These are phyloP conservation scores for Penicillium sp. DNA, from an alignment of 2,329 filamentous ascomycete species.

Conservation along the genomic window DNA sequence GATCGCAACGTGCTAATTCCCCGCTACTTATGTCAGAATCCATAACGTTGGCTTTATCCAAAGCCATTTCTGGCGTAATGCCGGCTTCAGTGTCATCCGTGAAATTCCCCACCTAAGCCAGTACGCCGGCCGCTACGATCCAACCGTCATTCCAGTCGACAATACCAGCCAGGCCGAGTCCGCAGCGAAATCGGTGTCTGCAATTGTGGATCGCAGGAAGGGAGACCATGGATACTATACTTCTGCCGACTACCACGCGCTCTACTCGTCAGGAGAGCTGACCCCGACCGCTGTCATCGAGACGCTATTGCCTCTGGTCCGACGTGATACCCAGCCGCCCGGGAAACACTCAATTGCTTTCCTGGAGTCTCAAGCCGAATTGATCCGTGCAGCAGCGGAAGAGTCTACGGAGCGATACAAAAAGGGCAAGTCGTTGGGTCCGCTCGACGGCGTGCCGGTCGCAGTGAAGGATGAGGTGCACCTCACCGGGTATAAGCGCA, in stretches of 20 bases:
- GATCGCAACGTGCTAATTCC: slow-evolving; percentile 2
- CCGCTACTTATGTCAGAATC: slow-evolving; percentile 43
- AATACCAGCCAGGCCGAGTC: slow-evolving; percentile 14
- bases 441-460: slow-evolving; percentile 78
- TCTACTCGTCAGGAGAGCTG: slow-evolving; percentile 66
- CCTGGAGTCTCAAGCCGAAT: slow-evolving; percentile 62
- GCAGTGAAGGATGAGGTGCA: slow-evolving; percentile 80
- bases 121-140: slow-evolving; percentile 54
- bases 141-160: slow-evolving; percentile 52
- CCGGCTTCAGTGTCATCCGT: slow-evolving; percentile 60
- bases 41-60: slow-evolving; percentile 60
- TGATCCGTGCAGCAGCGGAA: slow-evolving; percentile 64
- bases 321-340: slow-evolving; percentile 52
- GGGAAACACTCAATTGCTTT: slow-evolving; percentile 70
- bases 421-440: slow-evolving; percentile 60
- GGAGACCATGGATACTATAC: slow-evolving; percentile 58
- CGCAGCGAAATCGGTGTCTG: slow-evolving; percentile 14
- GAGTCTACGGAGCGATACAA: slow-evolving; percentile 72
- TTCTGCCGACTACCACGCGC: slow-evolving; percentile 70
- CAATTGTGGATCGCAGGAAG: slow-evolving; percentile 35
- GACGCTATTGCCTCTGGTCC: slow-evolving; percentile 67
- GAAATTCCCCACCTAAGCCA: slow-evolving; percentile 54
- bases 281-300: slow-evolving; percentile 72
- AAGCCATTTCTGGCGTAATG: slow-evolving; percentile 67
- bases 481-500: slow-evolving; percentile 66